Base-by-base conservation (phyloP, 2,329 filamentous ascomycete genomes). In the Fusarium subglutinans region DNA sequence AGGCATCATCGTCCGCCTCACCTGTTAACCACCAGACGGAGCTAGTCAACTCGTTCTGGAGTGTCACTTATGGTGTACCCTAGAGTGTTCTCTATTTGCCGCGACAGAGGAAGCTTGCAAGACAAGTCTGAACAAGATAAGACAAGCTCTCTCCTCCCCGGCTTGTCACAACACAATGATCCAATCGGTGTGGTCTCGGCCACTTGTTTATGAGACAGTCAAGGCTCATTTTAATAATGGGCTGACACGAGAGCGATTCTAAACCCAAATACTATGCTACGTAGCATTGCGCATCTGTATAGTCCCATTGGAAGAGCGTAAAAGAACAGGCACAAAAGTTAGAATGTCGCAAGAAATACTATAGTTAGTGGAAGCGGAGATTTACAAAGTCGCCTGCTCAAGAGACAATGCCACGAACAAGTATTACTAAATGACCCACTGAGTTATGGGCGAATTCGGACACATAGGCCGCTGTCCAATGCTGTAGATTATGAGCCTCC, bases 241-340 rank as follows among this genome's bases (percentile, higher is more conserved):
- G 63, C 54, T 64, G 50, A 72, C 30, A 37, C 26, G n/a, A 54
- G 30, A 37, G 56, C 37, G 37, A 41, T 37, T 24, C 45, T 41
- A 22, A 35, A 45, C 30, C 30, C 33, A 44, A 60, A 63, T 74
- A 30, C 13, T 55, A 74, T 57, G 58, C 51, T 41, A 40, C 51
- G 63, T 74, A 72, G 41, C 67, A 70, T 65, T 41, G 59, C 41
- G 26, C n/a, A 28, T 53, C 13, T 44, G 20, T 45, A 33, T 10
- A 63, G 66, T 51, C 38, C 51, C 51, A 24, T 41, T 33, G n/a
- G 40, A 24, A 44, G 50, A 56, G 40, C 35, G 53, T 35, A 26
- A 30, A 9, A 18, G 26, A 18, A 47, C 37, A 30, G 38, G 38
- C 28, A n/a, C 26, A 38, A 37, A 37, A 24, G 35, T 28, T 35